These are phyloP conservation scores for Plenodomus lindquistii DNA, from an alignment of 2,329 filamentous ascomycete genomes.

Conservation along the genomic window DNA sequence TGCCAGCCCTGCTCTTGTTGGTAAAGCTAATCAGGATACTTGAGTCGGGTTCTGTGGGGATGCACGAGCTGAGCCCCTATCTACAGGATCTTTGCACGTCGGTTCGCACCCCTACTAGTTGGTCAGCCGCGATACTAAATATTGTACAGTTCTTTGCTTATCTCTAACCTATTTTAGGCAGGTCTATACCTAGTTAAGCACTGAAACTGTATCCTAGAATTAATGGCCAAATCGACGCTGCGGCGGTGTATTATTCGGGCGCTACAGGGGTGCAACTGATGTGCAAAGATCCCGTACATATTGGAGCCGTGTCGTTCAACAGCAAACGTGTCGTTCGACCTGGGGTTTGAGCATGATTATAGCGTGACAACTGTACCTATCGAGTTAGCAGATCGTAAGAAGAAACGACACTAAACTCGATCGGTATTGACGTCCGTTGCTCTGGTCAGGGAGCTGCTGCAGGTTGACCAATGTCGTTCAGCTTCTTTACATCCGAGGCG, in stretches of 20 bases:
- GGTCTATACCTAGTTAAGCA: too few species aligned
- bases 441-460: not conserved
- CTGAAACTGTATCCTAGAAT: too few species aligned
- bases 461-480: not conserved
- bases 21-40: not conserved
- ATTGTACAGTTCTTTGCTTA: too few species aligned
- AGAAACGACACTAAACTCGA: not conserved
- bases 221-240: too few species aligned
- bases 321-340: not conserved
- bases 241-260: too few species aligned
- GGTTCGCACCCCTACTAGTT: too few species aligned
- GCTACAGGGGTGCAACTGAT: too few species aligned
- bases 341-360: not conserved
- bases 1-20: not conserved
- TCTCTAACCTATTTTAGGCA: too few species aligned
- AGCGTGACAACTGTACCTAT: not conserved
- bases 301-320: too few species aligned
- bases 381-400: not conserved
- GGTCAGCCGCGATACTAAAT: too few species aligned
- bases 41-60: not conserved
- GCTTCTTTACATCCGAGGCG: not conserved
- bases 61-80: not conserved
- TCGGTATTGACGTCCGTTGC: not conserved
- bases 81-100: not conserved
- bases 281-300: too few species aligned